These are phyloP conservation scores for Lomentospora prolificans DNA, from an alignment of 2,329 filamentous ascomycete species.

Conservation along the genomic window DNA sequence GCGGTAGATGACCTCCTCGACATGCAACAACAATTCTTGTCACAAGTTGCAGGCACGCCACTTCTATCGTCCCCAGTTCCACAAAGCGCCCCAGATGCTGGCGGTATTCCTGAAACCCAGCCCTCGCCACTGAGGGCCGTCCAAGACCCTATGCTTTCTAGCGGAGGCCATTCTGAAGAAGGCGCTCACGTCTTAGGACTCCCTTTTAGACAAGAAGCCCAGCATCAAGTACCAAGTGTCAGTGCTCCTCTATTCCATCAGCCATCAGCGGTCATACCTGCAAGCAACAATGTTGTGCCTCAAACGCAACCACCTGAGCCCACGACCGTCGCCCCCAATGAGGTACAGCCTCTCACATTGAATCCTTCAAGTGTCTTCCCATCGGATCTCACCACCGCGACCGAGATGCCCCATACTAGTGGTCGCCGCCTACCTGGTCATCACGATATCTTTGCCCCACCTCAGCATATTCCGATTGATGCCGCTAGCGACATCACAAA, in stretches of 20 bases:
- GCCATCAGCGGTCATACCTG: not conserved
- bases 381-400: not conserved
- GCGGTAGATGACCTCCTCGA: not conserved
- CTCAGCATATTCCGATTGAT: not conserved
- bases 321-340: not conserved
- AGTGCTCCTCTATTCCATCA: not conserved
- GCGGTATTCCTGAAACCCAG: not conserved
- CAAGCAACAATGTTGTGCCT: not conserved
- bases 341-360: not conserved
- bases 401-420: not conserved
- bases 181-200: not conserved
- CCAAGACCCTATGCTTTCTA: not conserved
- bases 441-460: not conserved
- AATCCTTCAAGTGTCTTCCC: not conserved
- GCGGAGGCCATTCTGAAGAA: not conserved
- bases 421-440: constrained; percentile 2
- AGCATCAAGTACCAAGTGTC: not conserved
- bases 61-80: not conserved
- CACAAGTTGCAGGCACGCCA: not conserved
- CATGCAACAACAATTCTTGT: not conserved
- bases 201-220: not conserved
- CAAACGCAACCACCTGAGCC: not conserved
- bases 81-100: not conserved
- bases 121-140: not conserved
- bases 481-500: not conserved